Evolutionary conservation across 306 rosid species (phyloP).

Genomic region (Vigna mungo): DNA sequence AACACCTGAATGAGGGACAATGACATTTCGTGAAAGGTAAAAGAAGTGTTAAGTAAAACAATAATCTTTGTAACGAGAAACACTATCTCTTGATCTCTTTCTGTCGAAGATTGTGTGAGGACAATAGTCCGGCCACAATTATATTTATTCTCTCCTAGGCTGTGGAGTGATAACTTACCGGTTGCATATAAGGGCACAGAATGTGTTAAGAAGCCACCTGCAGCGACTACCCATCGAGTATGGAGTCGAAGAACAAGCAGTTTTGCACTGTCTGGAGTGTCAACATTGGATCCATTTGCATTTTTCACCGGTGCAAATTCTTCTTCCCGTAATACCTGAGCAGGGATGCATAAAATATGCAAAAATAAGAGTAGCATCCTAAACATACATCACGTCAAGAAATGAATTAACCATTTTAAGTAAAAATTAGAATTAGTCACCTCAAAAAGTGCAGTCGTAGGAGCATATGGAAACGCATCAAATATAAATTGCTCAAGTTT

Average conservation of each 20-base stretch:
- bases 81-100: neutral
- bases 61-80: neutral
- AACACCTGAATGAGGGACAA: constrained; percentile 68
- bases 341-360: constrained; percentile 41
- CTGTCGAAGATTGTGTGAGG: neutral
- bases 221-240: constrained; percentile 97
- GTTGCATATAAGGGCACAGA: constrained; percentile 96
- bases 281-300: constrained; percentile 88
- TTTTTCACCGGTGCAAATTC: constrained; percentile 99
- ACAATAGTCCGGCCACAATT: neutral
- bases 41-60: constrained; percentile 18
- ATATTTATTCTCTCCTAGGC: constrained; percentile 12
- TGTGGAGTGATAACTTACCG: constrained; percentile 53
- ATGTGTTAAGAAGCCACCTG: constrained; percentile 98
- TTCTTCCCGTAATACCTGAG: constrained; percentile 86
- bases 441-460: constrained; percentile 98
- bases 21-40: constrained; percentile 19
- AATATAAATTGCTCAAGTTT: constrained; percentile 96
- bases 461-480: constrained; percentile 97
- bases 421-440: constrained; percentile 49
- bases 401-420: constrained; percentile 29
- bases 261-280: constrained; percentile 96
- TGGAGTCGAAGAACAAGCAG: constrained; percentile 97
- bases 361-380: constrained; percentile 28
- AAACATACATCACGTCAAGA: constrained; percentile 27